Percentiles rank a stretch among this genome's conserved stretches.
These are phyloP conservation scores for Leptographium flavum DNA, from an alignment of 2,329 filamentous ascomycete species.

Conservation along the genomic window DNA sequence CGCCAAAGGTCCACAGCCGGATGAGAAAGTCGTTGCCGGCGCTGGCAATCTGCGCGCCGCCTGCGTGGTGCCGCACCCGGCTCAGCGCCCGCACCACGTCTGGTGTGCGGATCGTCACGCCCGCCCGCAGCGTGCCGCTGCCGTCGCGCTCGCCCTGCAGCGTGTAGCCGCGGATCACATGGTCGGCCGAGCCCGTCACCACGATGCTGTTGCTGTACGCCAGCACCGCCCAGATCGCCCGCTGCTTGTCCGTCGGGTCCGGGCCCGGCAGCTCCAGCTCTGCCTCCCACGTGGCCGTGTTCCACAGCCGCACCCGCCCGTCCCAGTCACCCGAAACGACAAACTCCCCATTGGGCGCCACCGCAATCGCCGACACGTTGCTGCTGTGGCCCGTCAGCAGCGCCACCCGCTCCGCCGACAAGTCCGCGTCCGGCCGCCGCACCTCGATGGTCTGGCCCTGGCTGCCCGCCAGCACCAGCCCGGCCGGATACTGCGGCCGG, in stretches of 20 bases:
- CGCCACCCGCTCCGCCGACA: conserved; percentile 68
- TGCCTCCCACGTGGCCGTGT: conserved; percentile 70
- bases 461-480: conserved; percentile 74
- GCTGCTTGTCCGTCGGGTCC: conserved; percentile 17
- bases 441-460: conserved; percentile 91
- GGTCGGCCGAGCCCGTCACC: conserved; percentile 86
- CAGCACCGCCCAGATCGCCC: conserved; percentile 79
- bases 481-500: conserved; percentile 49
- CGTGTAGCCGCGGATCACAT: conserved; percentile 73
- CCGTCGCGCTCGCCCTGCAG: conserved; percentile 35
- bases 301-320: conserved; percentile 74
- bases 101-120: conserved; percentile 46
- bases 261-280: conserved; percentile 52
- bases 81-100: conserved; percentile 85
- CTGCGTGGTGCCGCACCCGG: conserved; percentile 59
- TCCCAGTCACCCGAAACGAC: conserved; percentile 94
- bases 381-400: conserved; percentile 73
- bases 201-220: conserved; percentile 68
- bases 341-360: conserved; percentile 54
- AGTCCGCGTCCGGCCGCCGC: conserved; percentile 50
- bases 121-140: conserved; percentile 32
- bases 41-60: conserved; percentile 83
- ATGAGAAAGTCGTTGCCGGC: conserved; percentile 88
- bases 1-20: conserved; percentile 72
- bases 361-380: conserved; percentile 80